Evolutionary conservation across 345 rosid genomes (phyloP), one percentile per base, ranked within the genome.

Genomic region (Turnera subulata): DNA sequence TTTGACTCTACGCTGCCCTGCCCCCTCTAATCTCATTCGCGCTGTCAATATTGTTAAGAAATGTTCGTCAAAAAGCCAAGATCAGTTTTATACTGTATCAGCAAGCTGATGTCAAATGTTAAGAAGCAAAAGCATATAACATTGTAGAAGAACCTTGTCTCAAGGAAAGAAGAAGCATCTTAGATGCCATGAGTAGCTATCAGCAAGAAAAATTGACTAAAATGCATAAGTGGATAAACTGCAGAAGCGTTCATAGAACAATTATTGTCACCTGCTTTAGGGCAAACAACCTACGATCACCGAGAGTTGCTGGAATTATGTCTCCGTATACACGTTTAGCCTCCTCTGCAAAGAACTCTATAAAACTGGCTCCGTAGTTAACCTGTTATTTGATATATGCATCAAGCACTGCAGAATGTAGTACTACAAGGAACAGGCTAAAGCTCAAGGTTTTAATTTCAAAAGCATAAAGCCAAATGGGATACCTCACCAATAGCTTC

Each of bases 251-350:
- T 35, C 20, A 35, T 39, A 15, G 59, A 46, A 68, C 17, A 23
- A 35, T 43, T 46, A 15, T 16, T 5, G 49, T 50, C 61, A 86
- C 99, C 97, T 93, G 99, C 73, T 76, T 89, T 60, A 93, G 72
- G 68, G 89, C 96, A 53, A 93, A 67, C 67, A 93, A 40, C 33
- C 96, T 86, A 53, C 96, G 97, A 72, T 89, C 97, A 52, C 82
- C 59, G 64, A 85, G 54, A 58, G 81, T 78, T 16, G 97, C 77
- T 23, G 97, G 97, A 73, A 93, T 84, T 56, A 93, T 81, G 70
- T 93, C 99, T 56, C 99, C 97, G 39, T 93, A 93, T 13, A 84
- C 66, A 70, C 99, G 96, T 71, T 87, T 93, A 22, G 85, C 97
- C 78, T 93, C 99, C 82, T 93, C 97, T 0, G 96, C 83, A 43